Conservation (phyloP, 495 filamentous ascomycete species). For the Penicillium coffeae region DNA sequence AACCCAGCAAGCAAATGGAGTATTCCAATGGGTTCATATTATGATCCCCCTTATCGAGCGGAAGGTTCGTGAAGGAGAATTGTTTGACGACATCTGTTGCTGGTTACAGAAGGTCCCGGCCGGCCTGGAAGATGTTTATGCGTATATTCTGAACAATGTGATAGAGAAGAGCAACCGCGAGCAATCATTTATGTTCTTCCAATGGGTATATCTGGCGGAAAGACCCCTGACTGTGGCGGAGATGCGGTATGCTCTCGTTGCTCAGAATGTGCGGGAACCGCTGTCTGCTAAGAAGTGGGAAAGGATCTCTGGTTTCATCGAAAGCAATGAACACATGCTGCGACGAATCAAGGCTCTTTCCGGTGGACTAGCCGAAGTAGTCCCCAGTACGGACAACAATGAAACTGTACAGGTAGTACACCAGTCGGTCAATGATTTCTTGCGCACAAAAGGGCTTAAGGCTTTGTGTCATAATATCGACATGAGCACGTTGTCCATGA, state of each 20-base stretch:
- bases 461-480: conserved; percentile 15
- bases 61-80: conserved; percentile 2
- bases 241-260: conserved; percentile 11
- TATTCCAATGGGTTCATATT: conserved; percentile 7
- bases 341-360: conserved; percentile 8
- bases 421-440: conserved; percentile 12
- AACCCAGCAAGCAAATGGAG: conserved; percentile 5
- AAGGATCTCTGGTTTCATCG: conserved; percentile 3
- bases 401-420: conserved; percentile 10
- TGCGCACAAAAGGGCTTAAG: conserved; percentile 9
- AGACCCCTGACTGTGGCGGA: conserved; percentile 9
- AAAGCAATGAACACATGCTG: conserved; percentile 8
- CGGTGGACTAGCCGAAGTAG: conserved; percentile 12
- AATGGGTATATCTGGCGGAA: conserved; percentile 14
- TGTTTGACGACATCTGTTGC: conserved; percentile 3
- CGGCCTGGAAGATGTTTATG: too few species aligned
- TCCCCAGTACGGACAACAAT: not conserved
- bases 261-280: not conserved
- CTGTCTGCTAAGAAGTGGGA: not conserved
- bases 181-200: conserved; percentile 8
- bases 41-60: conserved; percentile 5
- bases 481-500: not conserved
- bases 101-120: conserved; percentile 8
- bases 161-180: conserved; percentile 1
- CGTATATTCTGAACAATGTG: conserved; percentile 8